Conservation (phyloP, 169 alveolate species). For the Besnoitia besnoiti region DNA sequence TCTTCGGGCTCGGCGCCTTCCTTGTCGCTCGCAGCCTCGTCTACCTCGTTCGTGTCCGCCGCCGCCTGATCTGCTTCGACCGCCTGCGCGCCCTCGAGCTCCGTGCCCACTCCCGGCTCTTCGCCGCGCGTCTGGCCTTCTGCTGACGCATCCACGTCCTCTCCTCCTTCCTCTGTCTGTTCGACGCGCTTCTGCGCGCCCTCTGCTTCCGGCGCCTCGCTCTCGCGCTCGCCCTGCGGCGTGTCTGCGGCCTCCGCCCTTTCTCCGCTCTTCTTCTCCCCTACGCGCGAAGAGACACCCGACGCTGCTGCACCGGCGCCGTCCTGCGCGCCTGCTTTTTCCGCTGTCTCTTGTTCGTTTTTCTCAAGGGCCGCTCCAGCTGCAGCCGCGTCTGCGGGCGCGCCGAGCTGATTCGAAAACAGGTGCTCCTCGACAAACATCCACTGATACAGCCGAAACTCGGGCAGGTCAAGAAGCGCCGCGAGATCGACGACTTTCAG, state of each 20-base stretch:
- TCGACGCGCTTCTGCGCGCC: no score
- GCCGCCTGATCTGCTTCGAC: neutral
- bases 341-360: conserved; percentile 4
- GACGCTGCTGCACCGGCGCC: neutral
- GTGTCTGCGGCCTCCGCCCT: neutral
- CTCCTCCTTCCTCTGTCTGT: neutral
- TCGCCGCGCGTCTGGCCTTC: neutral
- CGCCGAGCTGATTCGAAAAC: conserved; percentile 14
- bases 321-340: neutral
- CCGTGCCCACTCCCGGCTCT: neutral
- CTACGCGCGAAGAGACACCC: neutral
- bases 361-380: no score
- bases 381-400: no score
- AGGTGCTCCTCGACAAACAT: conserved; percentile 69
- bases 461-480: conserved; percentile 74
- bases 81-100: neutral
- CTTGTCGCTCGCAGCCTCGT: neutral
- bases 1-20: neutral
- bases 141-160: neutral
- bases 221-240: neutral
- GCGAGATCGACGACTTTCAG: conserved; percentile 77
- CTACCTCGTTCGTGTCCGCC: neutral
- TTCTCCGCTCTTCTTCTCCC: neutral
- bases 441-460: conserved; percentile 78
- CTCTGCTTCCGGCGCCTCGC: neutral